phyloP scores from a whole-genome alignment of 1,284 basidiomycete genomes.

The Puccinia sorghi region DNA sequence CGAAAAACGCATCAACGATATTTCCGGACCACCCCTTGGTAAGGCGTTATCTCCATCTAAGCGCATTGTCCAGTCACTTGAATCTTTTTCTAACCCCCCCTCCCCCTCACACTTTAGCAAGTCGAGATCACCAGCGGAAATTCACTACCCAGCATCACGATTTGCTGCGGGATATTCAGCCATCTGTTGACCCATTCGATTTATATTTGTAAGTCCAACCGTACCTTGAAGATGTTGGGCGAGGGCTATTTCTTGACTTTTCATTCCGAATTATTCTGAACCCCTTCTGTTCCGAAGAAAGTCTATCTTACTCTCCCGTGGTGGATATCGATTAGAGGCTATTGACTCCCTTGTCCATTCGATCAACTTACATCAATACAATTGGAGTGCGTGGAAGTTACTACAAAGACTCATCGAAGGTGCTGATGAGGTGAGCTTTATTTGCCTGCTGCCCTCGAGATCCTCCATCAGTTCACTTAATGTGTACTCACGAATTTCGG shows the following conservation, averaged over 20 bases:
- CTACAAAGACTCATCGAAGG: slow-evolving; percentile 78
- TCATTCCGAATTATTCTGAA: not conserved
- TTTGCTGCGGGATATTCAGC: slow-evolving; percentile 55
- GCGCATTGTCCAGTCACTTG: not conserved
- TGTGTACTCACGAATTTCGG: not conserved
- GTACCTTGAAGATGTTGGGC: not conserved
- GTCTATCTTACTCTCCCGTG: slow-evolving; percentile 73
- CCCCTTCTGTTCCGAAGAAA: slow-evolving; percentile 63
- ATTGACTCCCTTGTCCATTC: slow-evolving; percentile 78
- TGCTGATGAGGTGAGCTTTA: slow-evolving; percentile 73
- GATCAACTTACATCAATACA: slow-evolving; percentile 81
- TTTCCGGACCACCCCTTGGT: slow-evolving; percentile 50
- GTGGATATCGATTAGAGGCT: slow-evolving; percentile 78
- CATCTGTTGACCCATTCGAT: slow-evolving; percentile 71
- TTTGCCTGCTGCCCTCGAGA: not conserved
- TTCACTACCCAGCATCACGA: slow-evolving; percentile 64
- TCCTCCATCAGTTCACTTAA: slow-evolving; percentile 21
- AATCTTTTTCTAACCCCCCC: not conserved
- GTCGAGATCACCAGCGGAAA: slow-evolving; percentile 67
- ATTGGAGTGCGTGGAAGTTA: slow-evolving; percentile 91
- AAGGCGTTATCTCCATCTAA: not conserved
- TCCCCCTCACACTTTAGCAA: slow-evolving; percentile 72
- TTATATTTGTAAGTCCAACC: slow-evolving; percentile 70
- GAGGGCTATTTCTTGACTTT: not conserved
- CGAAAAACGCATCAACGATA: slow-evolving; percentile 60